Evolutionary conservation across 2,329 filamentous ascomycete species (phyloP).

Genomic region (Xylaria sp.): DNA sequence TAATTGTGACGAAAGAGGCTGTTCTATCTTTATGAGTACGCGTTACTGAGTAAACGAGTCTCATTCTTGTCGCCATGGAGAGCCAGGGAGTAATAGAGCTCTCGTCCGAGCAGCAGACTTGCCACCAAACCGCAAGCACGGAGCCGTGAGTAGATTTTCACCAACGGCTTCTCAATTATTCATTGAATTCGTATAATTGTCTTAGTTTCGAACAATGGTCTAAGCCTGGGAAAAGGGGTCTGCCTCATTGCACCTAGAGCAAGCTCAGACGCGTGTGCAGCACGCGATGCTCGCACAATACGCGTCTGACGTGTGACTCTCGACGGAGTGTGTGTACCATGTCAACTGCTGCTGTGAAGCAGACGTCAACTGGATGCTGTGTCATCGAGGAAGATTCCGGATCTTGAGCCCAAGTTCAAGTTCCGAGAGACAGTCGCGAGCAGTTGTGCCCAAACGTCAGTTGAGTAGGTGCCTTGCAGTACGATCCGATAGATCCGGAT

Average conservation of each 20-base stretch:
- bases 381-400: neutral
- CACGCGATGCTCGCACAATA: neutral
- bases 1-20: neutral
- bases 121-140: too few relatives aligned
- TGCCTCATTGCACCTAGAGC: neutral
- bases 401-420: too few relatives aligned
- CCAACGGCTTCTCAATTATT: too few relatives aligned
- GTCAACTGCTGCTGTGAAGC: neutral
- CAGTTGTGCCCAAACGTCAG: neutral
- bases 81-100: neutral
- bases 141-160: too few relatives aligned
- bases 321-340: neutral
- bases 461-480: neutral
- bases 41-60: neutral
- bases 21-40: neutral
- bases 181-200: neutral
- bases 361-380: neutral
- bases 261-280: neutral
- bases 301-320: conserved; percentile 11
- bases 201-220: too few relatives aligned
- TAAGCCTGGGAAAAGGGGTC: neutral
- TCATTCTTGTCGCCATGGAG: neutral
- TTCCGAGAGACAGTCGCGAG: neutral
- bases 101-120: neutral
- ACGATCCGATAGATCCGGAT: neutral